Percentiles rank a stretch among this genome's conserved stretches.
Conservation (phyloP, 2,329 filamentous ascomycete genomes). For the Aspergillus sclerotialis region DNA sequence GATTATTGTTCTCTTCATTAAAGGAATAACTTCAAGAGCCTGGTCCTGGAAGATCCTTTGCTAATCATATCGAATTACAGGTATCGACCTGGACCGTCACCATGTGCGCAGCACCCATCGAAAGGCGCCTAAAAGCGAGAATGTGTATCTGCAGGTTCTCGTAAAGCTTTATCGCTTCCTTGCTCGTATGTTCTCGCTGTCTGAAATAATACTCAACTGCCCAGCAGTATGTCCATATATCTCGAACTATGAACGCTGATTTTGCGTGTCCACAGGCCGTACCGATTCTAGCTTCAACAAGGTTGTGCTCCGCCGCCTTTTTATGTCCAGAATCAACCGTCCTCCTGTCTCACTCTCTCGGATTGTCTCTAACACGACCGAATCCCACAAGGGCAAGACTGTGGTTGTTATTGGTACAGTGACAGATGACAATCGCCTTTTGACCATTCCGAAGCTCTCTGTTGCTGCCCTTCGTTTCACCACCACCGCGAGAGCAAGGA, state of each 20-base stretch:
- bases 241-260: constrained; percentile 11
- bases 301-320: constrained; percentile 92
- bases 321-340: constrained; percentile 98
- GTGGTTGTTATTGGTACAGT: constrained; percentile 91
- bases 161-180: constrained; percentile 98
- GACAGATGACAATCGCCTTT: constrained; percentile 94
- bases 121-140: constrained; percentile 95
- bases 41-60: background rate
- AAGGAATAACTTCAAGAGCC: background rate
- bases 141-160: constrained; percentile 93
- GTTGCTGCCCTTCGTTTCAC: constrained; percentile 96
- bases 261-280: constrained; percentile 55
- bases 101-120: constrained; percentile 67
- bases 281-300: constrained; percentile 99
- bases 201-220: no score
- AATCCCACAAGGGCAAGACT: constrained; percentile 61
- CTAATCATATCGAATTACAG: constrained; percentile 23
- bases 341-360: constrained; percentile 91
- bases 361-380: constrained; percentile 62
- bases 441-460: constrained; percentile 84
- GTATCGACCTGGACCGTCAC: constrained; percentile 55
- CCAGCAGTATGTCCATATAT: no score
- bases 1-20: constrained; percentile 1
- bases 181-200: constrained; percentile 56
- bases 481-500: constrained; percentile 87